phyloP scores from a whole-genome alignment of 495 filamentous ascomycete genomes.

The Opeltia flavorubescens region DNA sequence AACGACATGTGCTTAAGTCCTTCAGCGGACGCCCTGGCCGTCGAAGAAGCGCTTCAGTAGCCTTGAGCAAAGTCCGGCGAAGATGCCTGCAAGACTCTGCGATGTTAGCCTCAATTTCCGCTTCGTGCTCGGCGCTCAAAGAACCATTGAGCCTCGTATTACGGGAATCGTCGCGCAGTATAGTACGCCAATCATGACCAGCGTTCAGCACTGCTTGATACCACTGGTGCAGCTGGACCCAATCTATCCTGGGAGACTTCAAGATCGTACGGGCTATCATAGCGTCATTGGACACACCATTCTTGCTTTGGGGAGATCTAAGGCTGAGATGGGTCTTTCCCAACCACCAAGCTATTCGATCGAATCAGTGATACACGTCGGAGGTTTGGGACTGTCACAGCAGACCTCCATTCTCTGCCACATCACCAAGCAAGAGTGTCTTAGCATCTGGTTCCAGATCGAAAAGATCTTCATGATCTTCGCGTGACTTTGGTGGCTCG shows the following conservation, averaged over 20 bases:
- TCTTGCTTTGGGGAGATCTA: not conserved
- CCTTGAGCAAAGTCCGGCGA: constrained; percentile 60
- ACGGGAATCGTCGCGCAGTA: constrained; percentile 27
- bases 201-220: constrained; percentile 57
- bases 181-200: constrained; percentile 44
- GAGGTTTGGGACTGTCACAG: not conserved
- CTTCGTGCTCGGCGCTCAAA: constrained; percentile 5
- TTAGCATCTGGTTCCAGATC: constrained; percentile 64
- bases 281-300: constrained; percentile 7
- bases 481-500: constrained; percentile 19
- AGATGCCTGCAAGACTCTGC: constrained; percentile 53
- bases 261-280: constrained; percentile 33
- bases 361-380: not conserved
- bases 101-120: constrained; percentile 19
- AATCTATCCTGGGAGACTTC: constrained; percentile 61
- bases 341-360: not conserved
- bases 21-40: constrained; percentile 61
- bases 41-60: constrained; percentile 73
- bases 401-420: constrained; percentile 59
- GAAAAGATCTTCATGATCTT: constrained; percentile 22
- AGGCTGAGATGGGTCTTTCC: constrained; percentile 10
- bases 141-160: constrained; percentile 11
- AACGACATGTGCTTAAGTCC: constrained; percentile 58
- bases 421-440: constrained; percentile 61
- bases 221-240: constrained; percentile 58